Conservation (phyloP, 805 yeast genomes). For the Middelhovenomyces tepae region DNA sequence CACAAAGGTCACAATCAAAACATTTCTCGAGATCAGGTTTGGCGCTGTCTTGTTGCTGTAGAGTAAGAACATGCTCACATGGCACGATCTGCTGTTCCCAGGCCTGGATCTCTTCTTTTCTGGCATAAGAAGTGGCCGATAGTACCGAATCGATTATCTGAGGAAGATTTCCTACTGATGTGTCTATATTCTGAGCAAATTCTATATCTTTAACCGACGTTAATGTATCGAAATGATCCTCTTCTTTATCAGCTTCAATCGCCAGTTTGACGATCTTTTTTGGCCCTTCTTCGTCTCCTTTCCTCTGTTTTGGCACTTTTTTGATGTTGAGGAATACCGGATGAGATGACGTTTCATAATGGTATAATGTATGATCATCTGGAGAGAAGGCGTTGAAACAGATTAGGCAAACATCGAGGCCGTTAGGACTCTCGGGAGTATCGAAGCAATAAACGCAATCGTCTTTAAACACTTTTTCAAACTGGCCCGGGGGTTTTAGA, state of each 20-base stretch:
- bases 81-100: slow-evolving; percentile 87
- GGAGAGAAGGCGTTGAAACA: slow-evolving; percentile 49
- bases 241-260: slow-evolving; percentile 53
- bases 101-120: slow-evolving; percentile 64
- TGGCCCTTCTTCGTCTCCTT: slow-evolving; percentile 25
- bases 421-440: slow-evolving; percentile 44
- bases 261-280: slow-evolving; percentile 57
- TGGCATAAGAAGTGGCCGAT: slow-evolving; percentile 48
- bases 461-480: slow-evolving; percentile 80
- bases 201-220: slow-evolving; percentile 35
- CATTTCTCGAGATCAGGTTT: slow-evolving; percentile 21
- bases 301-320: slow-evolving; percentile 40
- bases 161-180: slow-evolving; percentile 12
- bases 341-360: slow-evolving; percentile 46
- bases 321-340: slow-evolving; percentile 49
- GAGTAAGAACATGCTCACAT: slow-evolving; percentile 64
- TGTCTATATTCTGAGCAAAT: slow-evolving; percentile 19
- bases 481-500: too few relatives aligned
- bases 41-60: slow-evolving; percentile 37
- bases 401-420: slow-evolving; percentile 66
- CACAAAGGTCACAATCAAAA: slow-evolving; percentile 39
- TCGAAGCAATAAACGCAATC: slow-evolving; percentile 86
- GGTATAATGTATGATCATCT: slow-evolving; percentile 57
- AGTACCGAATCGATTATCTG: slow-evolving; percentile 38
- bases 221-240: slow-evolving; percentile 46